Conservation (phyloP, 2,329 filamentous ascomycete genomes). For the Xylaria sp. region DNA sequence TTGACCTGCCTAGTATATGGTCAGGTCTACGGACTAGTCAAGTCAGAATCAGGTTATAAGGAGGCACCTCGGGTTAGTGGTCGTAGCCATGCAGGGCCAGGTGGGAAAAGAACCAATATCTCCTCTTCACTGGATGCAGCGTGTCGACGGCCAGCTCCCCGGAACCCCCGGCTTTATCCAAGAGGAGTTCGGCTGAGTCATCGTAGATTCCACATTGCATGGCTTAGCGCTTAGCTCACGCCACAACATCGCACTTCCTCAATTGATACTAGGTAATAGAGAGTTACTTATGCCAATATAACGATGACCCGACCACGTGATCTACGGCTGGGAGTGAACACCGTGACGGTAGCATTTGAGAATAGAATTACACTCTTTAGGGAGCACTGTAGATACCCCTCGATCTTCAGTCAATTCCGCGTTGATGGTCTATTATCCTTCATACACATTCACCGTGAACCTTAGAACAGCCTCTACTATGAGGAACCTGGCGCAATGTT, state of each 20-base stretch:
- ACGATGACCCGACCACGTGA: neutral
- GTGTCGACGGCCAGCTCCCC: slow-evolving; percentile 12
- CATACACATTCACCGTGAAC: neutral
- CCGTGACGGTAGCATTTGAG: no score
- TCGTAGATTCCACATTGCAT: slow-evolving; percentile 7
- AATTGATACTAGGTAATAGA: neutral
- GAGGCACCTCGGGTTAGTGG: neutral
- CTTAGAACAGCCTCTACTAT: neutral
- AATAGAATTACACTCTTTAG: no score
- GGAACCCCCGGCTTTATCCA: neutral
- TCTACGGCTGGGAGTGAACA: no score
- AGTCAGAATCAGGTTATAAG: slow-evolving; percentile 3
- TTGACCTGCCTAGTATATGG: neutral
- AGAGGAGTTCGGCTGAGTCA: slow-evolving; percentile 1
- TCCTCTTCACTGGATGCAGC: neutral
- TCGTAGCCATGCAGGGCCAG: neutral
- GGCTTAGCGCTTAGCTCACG: neutral
- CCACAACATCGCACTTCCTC: neutral
- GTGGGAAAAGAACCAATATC: neutral
- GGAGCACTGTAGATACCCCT: no score
- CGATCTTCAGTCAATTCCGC: neutral
- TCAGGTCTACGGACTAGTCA: neutral
- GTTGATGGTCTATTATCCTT: neutral
- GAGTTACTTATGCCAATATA: neutral
- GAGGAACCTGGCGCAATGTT: neutral